phyloP scores from a whole-genome alignment of 352 stramenopile species.

The Phytophthora ramorum region DNA sequence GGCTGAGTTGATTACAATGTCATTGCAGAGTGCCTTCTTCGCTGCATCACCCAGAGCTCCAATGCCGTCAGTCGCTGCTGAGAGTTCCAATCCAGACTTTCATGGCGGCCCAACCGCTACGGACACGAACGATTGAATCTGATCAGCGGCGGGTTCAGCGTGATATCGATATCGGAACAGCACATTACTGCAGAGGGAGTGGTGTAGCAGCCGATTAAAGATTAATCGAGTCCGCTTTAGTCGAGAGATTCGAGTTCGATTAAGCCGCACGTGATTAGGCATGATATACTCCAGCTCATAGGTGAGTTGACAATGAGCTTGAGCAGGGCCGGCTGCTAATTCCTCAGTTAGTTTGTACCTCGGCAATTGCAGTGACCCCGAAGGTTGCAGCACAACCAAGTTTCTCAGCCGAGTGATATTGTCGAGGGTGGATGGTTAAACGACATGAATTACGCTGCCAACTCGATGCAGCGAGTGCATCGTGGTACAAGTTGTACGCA shows the following conservation, averaged over 20 bases:
- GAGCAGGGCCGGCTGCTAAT: too few species aligned
- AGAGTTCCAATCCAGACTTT: slow-evolving; percentile 55
- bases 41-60: slow-evolving; percentile 11
- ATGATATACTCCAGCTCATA: too few species aligned
- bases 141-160: slow-evolving; percentile 1
- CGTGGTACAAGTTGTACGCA: background rate
- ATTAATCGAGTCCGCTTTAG: background rate
- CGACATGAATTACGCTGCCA: too few species aligned
- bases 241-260: background rate
- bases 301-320: too few species aligned
- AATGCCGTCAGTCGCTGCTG: slow-evolving; percentile 12
- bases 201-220: too few species aligned
- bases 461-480: background rate
- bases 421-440: too few species aligned
- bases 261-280: too few species aligned
- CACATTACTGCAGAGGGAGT: background rate
- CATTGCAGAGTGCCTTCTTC: slow-evolving; percentile 29
- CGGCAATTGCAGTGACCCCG: background rate
- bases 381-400: too few species aligned
- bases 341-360: too few species aligned
- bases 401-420: too few species aligned
- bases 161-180: background rate
- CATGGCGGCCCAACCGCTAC: slow-evolving; percentile 80
- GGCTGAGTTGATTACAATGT: slow-evolving; percentile 46
- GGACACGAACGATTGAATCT: slow-evolving; percentile 65